These are phyloP conservation scores for Kwoniella europaea DNA, from an alignment of 768 basidiomycete species.

Conservation along the genomic window DNA sequence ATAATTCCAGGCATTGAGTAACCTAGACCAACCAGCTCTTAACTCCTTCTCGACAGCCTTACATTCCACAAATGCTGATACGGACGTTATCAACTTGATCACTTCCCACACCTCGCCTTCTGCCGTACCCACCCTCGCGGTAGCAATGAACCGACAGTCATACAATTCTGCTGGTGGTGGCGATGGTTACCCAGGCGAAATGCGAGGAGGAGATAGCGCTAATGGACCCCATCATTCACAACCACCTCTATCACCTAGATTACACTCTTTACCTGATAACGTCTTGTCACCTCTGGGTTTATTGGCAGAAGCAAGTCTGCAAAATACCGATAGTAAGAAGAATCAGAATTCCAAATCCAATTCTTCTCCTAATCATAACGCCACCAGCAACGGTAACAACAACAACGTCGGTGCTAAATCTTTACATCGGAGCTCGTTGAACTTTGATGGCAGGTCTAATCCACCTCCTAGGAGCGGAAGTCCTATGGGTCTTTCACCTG, in stretches of 20 bases:
- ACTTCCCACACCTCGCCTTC: slow-evolving; percentile 48
- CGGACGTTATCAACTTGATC: slow-evolving; percentile 50
- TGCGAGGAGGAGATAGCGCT: slow-evolving; percentile 34
- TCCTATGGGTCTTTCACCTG: slow-evolving; percentile 25
- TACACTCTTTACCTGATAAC: slow-evolving; percentile 91
- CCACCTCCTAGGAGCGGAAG: slow-evolving; percentile 19
- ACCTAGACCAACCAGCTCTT: slow-evolving; percentile 47
- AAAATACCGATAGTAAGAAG: slow-evolving; percentile 48
- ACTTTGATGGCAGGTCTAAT: slow-evolving; percentile 21
- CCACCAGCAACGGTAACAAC: not conserved
- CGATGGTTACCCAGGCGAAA: slow-evolving; percentile 29
- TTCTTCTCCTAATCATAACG: not conserved
- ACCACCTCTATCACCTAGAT: slow-evolving; percentile 71
- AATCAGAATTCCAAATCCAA: slow-evolving; percentile 6
- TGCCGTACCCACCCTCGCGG: slow-evolving; percentile 43
- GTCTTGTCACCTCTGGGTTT: slow-evolving; percentile 88
- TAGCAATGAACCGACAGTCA: slow-evolving; percentile 43
- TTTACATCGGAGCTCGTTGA: slow-evolving; percentile 32
- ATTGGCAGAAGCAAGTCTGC: slow-evolving; percentile 79
- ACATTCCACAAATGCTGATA: slow-evolving; percentile 36
- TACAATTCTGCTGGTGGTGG: slow-evolving; percentile 19
- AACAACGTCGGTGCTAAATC: slow-evolving; percentile 17
- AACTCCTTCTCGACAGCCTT: slow-evolving; percentile 51
- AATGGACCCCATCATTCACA: slow-evolving; percentile 36
- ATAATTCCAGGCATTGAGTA: slow-evolving; percentile 49